phyloP scores from a whole-genome alignment of 345 rosid species.

The Arabidopsis arenosa region DNA sequence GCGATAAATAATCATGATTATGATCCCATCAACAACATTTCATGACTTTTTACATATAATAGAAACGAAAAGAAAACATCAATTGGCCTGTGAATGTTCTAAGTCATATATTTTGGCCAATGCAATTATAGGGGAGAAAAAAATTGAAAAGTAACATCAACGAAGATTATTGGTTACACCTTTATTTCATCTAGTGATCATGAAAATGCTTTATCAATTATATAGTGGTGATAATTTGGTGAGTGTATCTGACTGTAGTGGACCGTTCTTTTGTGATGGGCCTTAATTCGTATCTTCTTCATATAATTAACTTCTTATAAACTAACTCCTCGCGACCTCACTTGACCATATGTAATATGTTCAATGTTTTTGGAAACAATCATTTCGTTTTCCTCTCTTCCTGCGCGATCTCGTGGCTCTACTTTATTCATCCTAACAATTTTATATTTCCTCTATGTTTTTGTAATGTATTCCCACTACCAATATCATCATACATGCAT shows the following conservation, averaged over 20 bases:
- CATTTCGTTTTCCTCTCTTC: conserved; percentile 16
- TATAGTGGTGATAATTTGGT: conserved; percentile 8
- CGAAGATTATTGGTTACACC: conserved; percentile 21
- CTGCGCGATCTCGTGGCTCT: conserved; percentile 3
- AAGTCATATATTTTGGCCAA: conserved; percentile 31
- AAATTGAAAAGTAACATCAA: conserved; percentile 1
- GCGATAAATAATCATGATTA: conserved; percentile 3
- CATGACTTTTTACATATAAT: not conserved
- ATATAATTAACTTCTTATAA: conserved; percentile 1
- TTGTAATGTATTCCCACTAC: no score
- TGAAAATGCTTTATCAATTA: conserved; percentile 16
- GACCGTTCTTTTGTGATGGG: conserved; percentile 32
- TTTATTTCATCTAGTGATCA: conserved; percentile 30
- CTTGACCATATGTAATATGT: conserved; percentile 5
- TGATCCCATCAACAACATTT: conserved; percentile 33
- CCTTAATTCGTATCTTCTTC: conserved; percentile 27
- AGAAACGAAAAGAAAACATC: not conserved
- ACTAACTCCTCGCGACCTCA: not conserved
- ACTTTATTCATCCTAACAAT: conserved; percentile 18
- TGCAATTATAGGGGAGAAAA: conserved; percentile 1
- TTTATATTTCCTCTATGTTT: not conserved
- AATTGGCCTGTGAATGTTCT: conserved; percentile 7
- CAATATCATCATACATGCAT: not conserved
- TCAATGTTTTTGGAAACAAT: conserved; percentile 7
- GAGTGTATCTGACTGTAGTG: conserved; percentile 12